phyloP scores from a whole-genome alignment of 345 rosid species.

The Erucastrum elatum region DNA sequence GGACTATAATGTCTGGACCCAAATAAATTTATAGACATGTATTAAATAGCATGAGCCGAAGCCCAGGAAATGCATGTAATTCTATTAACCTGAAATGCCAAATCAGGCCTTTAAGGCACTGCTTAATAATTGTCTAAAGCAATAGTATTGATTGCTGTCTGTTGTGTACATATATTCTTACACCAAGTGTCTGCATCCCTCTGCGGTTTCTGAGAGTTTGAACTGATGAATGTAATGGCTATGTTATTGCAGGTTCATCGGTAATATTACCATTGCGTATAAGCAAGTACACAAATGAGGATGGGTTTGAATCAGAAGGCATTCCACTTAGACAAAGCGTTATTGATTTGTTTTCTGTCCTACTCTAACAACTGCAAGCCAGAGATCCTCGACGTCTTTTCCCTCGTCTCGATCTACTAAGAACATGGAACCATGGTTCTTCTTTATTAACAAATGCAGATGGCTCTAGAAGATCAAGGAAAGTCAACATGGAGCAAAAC shows the following conservation, averaged over 20 bases:
- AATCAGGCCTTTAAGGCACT: not conserved
- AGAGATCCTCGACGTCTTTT: not conserved
- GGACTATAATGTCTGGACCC: not conserved
- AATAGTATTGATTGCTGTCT: not conserved
- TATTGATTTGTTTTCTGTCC: not conserved
- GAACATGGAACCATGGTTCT: not conserved
- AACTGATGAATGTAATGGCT: conserved; percentile 12
- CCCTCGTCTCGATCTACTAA: not conserved
- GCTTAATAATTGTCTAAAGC: no score
- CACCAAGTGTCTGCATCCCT: not conserved
- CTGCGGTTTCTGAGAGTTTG: conserved; percentile 1
- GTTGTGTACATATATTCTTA: not conserved
- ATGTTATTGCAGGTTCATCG: conserved; percentile 48
- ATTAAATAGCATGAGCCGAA: not conserved
- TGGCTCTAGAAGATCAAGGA: not conserved
- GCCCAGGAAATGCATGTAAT: not conserved
- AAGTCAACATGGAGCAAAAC: not conserved
- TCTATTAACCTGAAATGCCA: not conserved
- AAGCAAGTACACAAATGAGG: conserved; percentile 48
- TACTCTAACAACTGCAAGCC: not conserved
- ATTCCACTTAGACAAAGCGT: conserved; percentile 53
- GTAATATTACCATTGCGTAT: conserved; percentile 40
- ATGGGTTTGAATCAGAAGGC: conserved; percentile 47
- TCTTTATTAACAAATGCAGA: not conserved
- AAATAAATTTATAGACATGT: not conserved